Conservation (phyloP, 441 rosid genomes). For the Populus hybrid region DNA sequence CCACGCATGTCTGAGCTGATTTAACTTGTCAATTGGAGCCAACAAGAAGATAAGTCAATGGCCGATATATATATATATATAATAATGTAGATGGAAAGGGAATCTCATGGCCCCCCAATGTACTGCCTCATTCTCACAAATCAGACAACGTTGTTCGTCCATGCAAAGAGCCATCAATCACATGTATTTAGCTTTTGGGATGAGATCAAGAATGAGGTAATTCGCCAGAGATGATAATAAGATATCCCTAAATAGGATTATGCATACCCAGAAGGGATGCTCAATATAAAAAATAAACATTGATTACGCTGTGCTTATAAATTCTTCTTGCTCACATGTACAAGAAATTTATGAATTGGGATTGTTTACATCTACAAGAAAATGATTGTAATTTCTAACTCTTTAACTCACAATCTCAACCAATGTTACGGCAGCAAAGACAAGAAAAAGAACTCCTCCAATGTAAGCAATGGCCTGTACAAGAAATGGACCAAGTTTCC, state of each 20-base stretch:
- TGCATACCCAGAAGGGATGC: neutral
- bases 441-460: slow-evolving; percentile 84
- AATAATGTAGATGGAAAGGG: no score
- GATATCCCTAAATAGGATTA: neutral
- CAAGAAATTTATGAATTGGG: neutral
- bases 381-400: neutral
- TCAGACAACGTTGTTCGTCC: neutral
- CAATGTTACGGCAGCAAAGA: slow-evolving; percentile 76
- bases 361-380: neutral
- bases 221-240: neutral
- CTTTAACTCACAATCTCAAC: slow-evolving; percentile 57
- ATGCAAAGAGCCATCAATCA: neutral
- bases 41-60: neutral
- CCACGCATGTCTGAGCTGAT: slow-evolving; percentile 11
- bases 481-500: slow-evolving; percentile 4
- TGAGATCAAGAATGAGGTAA: neutral
- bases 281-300: neutral
- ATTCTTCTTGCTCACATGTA: neutral
- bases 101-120: no score
- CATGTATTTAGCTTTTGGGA: no score
- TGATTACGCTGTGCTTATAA: neutral
- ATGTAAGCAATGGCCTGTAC: slow-evolving; percentile 74
- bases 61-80: no score
- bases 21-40: neutral
- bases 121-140: neutral